These are phyloP conservation scores for Yamadazyma aaseri DNA, from an alignment of 1,139 yeast genomes.

Conservation along the genomic window DNA sequence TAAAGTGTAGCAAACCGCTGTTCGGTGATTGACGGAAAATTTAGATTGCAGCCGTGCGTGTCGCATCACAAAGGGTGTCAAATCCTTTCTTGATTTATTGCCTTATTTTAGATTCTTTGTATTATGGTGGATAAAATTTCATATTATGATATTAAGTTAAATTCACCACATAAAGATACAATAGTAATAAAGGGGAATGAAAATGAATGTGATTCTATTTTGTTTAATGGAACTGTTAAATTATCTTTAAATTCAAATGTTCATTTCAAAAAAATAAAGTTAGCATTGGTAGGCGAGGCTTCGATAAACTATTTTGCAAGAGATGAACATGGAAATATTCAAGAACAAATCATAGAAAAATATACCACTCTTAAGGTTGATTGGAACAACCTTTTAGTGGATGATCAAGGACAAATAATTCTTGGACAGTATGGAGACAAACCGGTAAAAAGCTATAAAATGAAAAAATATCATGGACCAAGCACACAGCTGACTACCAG, in stretches of 20 bases:
- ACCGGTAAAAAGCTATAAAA: conserved; percentile 19
- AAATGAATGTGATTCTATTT: conserved; percentile 53
- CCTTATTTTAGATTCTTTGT: no score
- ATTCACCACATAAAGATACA: conserved; percentile 53
- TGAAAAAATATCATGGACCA: conserved; percentile 8
- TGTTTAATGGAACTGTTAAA: conserved; percentile 56
- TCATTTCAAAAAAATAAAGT: conserved; percentile 45
- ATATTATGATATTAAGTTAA: conserved; percentile 38
- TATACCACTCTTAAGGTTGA: conserved; percentile 48
- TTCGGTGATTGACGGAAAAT: no score
- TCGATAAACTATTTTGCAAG: conserved; percentile 53
- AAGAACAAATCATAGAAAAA: conserved; percentile 51
- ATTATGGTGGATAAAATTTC: conserved; percentile 81
- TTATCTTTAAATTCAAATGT: conserved; percentile 53
- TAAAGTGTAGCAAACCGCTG: no score
- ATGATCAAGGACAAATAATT: conserved; percentile 42
- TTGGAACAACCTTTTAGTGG: conserved; percentile 60
- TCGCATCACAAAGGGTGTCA: not conserved
- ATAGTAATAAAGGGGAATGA: conserved; percentile 57
- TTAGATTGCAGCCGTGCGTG: conserved; percentile 6
- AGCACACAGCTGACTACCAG: conserved; percentile 9
- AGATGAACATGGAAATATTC: conserved; percentile 29
- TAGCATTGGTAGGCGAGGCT: conserved; percentile 53
- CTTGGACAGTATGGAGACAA: conserved; percentile 45
- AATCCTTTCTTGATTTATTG: not conserved